A percentile compares a stretch with the other conserved stretches of the same genome.
Conservation (phyloP, 202 grass and related monocot genomes). For the Hordeum pubiflorum region DNA sequence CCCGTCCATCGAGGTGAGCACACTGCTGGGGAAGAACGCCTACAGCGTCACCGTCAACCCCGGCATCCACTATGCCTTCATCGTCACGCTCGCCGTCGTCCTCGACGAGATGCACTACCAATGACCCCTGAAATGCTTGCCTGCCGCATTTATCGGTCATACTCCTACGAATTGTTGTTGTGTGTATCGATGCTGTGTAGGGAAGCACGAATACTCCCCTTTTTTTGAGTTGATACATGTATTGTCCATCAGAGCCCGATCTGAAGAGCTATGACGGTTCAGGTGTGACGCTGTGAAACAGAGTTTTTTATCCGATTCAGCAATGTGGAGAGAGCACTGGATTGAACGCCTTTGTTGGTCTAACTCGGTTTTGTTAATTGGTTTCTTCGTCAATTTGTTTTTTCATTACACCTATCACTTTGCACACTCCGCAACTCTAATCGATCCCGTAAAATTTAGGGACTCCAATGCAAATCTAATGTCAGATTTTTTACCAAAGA, state of each 20-base stretch:
- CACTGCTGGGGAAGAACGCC: slow-evolving; percentile 46
- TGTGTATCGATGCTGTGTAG: background rate
- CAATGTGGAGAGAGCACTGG: background rate
- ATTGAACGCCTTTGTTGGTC: too few species aligned
- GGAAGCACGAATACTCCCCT: background rate
- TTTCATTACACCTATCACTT: too few species aligned
- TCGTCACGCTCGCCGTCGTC: slow-evolving; percentile 52
- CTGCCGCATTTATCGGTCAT: too few species aligned
- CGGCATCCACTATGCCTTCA: slow-evolving; percentile 56
- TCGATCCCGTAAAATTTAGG: too few species aligned
- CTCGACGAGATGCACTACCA: slow-evolving; percentile 65
- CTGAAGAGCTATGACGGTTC: background rate
- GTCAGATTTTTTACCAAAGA: too few species aligned
- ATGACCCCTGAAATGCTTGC: background rate
- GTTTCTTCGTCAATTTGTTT: too few species aligned
- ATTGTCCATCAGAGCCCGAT: too few species aligned
- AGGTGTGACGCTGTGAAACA: background rate
- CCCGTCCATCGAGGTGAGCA: slow-evolving; percentile 38
- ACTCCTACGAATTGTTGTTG: background rate
- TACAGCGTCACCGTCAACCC: slow-evolving; percentile 52
- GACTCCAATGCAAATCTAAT: too few species aligned
- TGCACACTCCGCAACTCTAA: too few species aligned
- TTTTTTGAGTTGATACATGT: background rate
- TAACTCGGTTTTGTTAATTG: too few species aligned
- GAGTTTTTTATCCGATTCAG: background rate